Base-by-base conservation (phyloP, 495 filamentous ascomycete species). In the Glarea lozoyensis region DNA sequence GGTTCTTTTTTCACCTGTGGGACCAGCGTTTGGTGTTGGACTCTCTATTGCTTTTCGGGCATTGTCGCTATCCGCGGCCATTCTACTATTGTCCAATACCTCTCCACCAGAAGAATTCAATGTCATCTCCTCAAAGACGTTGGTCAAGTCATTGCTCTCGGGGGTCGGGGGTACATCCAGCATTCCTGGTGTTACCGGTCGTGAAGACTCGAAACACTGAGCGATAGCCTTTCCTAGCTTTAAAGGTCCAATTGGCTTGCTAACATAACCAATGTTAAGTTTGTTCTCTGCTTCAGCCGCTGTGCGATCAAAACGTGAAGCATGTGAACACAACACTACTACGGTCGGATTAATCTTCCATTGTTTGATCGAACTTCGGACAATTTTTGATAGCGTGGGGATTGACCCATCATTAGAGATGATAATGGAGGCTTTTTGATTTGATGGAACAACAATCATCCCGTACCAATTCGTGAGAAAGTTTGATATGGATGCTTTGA, bases 391-490 rank as follows among this genome's bases (percentile, higher is more conserved):
- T 15, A 11, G 9, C 29, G 32, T 15, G 0, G 31, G 22, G 9
- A 40, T 4, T 9, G 50, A 12, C 10, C 27, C 37, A 19, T 56
- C 53, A 21, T 56, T 56, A 2, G 37, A 36, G 10, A 56, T 34
- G 12, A 56, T 48, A 15, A 56, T 37, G 10, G 30, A 33, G 15
- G 46, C 17, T 12, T 40, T 39, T 13, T 43, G 42, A 9, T 40
- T 49, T n/a, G 42, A 10, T 0, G 49, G 42, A 11, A 56, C 49
- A 22, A 56, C 17, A 17, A 40, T 10, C 17, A 56, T 3, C 0
- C 53, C 53, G 35, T 52, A 56, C 53, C 53, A 56, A 7, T 56
- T 43, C 2, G 36, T 40, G 4, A 56, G 35, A 34, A 56, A 56
- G 10, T 39, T 52, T 12, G 42, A 34, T 16, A 56, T 24, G 2